Base-by-base conservation (phyloP, 2,329 filamentous ascomycete genomes). In the Alternaria sp. region DNA sequence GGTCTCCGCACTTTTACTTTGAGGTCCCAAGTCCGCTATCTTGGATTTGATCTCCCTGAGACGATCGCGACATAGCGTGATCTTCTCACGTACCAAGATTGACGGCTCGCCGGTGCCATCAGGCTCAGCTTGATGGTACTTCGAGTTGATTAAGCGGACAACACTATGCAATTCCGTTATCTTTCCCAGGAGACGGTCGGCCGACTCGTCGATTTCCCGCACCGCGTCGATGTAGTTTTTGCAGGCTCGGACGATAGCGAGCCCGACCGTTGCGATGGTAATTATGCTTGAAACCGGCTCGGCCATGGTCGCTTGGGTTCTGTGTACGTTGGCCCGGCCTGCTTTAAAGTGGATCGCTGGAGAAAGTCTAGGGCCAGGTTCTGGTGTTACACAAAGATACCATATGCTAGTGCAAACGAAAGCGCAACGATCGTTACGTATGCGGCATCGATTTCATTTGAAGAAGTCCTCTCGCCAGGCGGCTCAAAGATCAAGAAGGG, bases 201-300 rank as follows among this genome's bases (percentile, higher is more conserved):
- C 49, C 8, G 32, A 32, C 1, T 50, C n/a, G 9, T 59, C 60
- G 21, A 65, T 54, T 23, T 70, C 65, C 46, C 30, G 49, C 30
- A 52, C 49, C 9, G 49, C 49, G 10, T 63, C 25, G 36, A 72
- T 69, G 45, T 67, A 69, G 13, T 25, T 54, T 2, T 56, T 49
- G 15, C 62, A 66, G 15, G 61, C 64, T 23, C 56, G 21, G 28
- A 72, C 61, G 11, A 70, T 40, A 17, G 57, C 51, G 3, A 66
- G 52, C 3, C 60, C 62, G 8, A 67, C 10, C 32, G 65, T 51
- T 36, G 59, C 60, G 36, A 72, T 54, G 23, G 66, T 70, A 19
- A 69, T 57, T 13, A 70, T 58, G 47, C 61, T 61, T 2, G 67
- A 62, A 2, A 64, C 46, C 2, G 62, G 32, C 26, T 72, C 69